These are phyloP conservation scores for Cornus florida DNA, from an alignment of 148 eudicot genomes.

Conservation along the genomic window DNA sequence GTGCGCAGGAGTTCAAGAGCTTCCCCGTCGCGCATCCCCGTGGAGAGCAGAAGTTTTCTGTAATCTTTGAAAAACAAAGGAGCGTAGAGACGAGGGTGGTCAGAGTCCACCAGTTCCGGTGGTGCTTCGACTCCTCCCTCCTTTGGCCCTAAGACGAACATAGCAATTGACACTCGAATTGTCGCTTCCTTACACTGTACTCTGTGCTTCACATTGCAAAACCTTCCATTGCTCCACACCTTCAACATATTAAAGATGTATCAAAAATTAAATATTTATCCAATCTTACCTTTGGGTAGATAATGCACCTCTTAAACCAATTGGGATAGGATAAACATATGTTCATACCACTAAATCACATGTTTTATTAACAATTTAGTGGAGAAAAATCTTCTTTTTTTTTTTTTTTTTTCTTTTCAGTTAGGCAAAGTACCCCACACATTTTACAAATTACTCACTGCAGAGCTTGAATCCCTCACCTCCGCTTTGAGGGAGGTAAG, in stretches of 20 bases:
- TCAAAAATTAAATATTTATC: not conserved
- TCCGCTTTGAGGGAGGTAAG: no score
- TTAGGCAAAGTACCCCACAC: no score
- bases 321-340: no score
- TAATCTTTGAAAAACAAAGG: conserved; percentile 15
- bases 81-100: conserved; percentile 14
- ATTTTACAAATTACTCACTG: no score
- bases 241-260: not conserved
- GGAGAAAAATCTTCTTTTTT: no score
- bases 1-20: conserved; percentile 3
- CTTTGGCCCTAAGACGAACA: conserved; percentile 15
- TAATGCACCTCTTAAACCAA: no score
- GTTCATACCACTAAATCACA: no score
- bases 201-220: conserved; percentile 29
- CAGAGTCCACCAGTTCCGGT: conserved; percentile 14
- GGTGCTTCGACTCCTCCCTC: conserved; percentile 11
- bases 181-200: conserved; percentile 31
- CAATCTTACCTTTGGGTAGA: no score
- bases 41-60: not conserved
- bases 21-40: conserved; percentile 4
- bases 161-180: not conserved
- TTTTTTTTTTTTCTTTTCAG: no score
- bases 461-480: no score
- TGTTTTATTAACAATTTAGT: no score
- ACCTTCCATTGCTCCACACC: conserved; percentile 6